Evolutionary conservation across 345 rosid species (phyloP).

Genomic region (Eucalyptus shirleyi): DNA sequence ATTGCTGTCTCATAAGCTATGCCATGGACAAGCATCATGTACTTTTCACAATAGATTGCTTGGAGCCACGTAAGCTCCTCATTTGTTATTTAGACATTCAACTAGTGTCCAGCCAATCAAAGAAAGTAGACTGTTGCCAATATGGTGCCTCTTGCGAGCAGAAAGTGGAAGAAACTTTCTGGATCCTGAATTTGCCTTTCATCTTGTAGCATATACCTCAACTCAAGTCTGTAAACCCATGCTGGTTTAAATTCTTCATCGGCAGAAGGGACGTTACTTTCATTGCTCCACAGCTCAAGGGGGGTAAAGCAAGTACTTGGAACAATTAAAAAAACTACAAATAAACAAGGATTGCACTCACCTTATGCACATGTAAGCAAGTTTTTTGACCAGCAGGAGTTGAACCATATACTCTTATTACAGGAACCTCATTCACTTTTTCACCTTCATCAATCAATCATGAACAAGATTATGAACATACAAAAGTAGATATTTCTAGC

Average conservation of each 20-base stretch:
- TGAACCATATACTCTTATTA: constrained; percentile 76
- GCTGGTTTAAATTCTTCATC: neutral
- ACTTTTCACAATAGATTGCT: neutral
- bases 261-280: neutral
- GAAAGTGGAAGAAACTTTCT: neutral
- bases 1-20: neutral
- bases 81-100: neutral
- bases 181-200: neutral
- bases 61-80: neutral
- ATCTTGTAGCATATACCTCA: neutral
- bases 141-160: neutral
- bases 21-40: neutral
- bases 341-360: constrained; percentile 1
- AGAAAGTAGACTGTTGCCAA: neutral
- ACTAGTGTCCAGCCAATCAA: neutral
- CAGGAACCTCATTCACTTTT: constrained; percentile 73
- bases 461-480: neutral
- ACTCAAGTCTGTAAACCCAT: neutral
- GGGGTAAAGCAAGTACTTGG: neutral
- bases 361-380: constrained; percentile 82
- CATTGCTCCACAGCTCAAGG: neutral
- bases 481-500: neutral
- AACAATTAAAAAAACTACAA: neutral
- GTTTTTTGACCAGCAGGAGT: constrained; percentile 93
- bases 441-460: constrained; percentile 36